phyloP scores from a whole-genome alignment of 1,284 basidiomycete species.

The Naganishia liquefaciens region DNA sequence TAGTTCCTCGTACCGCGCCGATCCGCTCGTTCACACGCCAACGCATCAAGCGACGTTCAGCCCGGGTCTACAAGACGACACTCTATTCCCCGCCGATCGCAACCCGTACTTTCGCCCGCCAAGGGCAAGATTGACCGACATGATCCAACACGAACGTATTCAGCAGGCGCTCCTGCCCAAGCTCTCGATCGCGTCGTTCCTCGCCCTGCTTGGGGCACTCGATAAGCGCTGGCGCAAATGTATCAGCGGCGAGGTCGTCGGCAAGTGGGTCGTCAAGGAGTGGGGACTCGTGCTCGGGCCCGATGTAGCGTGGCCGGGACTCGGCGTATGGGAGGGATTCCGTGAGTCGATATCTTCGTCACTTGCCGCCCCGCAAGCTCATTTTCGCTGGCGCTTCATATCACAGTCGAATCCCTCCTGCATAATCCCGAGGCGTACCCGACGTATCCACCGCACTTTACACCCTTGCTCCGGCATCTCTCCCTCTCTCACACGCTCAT shows the following conservation, averaged over 20 bases:
- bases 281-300: constrained; percentile 48
- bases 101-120: constrained; percentile 20
- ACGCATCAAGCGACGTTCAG: constrained; percentile 8
- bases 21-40: constrained; percentile 16
- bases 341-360: constrained; percentile 41
- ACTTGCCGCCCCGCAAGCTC: constrained; percentile 8
- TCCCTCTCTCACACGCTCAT: constrained; percentile 52
- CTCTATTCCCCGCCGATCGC: background rate
- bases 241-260: constrained; percentile 50
- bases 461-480: constrained; percentile 49
- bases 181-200: constrained; percentile 49
- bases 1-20: constrained; percentile 3
- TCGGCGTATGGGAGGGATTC: constrained; percentile 54
- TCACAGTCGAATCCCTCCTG: constrained; percentile 50
- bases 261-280: constrained; percentile 50
- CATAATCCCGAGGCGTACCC: constrained; percentile 51
- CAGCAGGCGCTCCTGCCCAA: constrained; percentile 41
- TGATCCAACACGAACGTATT: constrained; percentile 31
- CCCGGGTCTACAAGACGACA: constrained; percentile 7
- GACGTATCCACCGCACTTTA: constrained; percentile 51
- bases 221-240: constrained; percentile 40
- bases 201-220: constrained; percentile 47
- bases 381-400: background rate
- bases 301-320: constrained; percentile 49
- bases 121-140: background rate